Base-by-base conservation (phyloP, 192 early-diverging fungal species). In the Allomyces macrogynus region DNA sequence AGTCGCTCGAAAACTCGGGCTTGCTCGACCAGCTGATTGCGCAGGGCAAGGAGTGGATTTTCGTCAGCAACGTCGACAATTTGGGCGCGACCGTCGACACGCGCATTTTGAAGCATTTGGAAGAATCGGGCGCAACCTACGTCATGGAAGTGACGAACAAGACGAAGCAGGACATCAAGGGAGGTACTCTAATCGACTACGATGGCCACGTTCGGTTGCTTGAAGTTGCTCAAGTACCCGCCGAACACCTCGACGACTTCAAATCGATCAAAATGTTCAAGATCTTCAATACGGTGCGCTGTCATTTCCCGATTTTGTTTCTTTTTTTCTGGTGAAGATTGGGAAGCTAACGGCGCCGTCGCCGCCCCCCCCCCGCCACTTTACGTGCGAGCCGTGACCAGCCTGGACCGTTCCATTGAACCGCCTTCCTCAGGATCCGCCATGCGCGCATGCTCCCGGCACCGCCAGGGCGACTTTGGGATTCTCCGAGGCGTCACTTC, bases 61-160 rank as follows among this genome's bases (percentile, higher is more conserved):
- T 99, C 81, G 87, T 99, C 61, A 93, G 93, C 24, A 99, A 99
- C 78, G 92, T 99, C 10, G 96, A 99, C 74, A 99, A 99, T 73
- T 77, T 99, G 61, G 96, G 96, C 27, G 96, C 93, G 24, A 95
- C 93, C 11, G 96, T 97, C 25, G 94, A 99, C 70, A 78, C 87
- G 60, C 78, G 83, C 68, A 97, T 99, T 66, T 74, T 97, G 64
- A 78, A 90, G 69, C 90, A 99, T 72, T 86, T 99, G 84, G 87
- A 85, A 42, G 79, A 81, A 54, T 84, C 86, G 61, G 86, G 79
- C 18, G 82, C 93, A 60, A 94, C 95, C 72, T 99, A 95, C 72
- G 77, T 97, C 61, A 99, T 99, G 96, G 96, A 99, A 74, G 91
- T 99, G 22, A 96, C 93, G 7, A 89, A 99, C 83, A 99, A 99